These are phyloP conservation scores for Kingdonia uniflora DNA, from an alignment of 164 flowering plant genomes.

Conservation along the genomic window DNA sequence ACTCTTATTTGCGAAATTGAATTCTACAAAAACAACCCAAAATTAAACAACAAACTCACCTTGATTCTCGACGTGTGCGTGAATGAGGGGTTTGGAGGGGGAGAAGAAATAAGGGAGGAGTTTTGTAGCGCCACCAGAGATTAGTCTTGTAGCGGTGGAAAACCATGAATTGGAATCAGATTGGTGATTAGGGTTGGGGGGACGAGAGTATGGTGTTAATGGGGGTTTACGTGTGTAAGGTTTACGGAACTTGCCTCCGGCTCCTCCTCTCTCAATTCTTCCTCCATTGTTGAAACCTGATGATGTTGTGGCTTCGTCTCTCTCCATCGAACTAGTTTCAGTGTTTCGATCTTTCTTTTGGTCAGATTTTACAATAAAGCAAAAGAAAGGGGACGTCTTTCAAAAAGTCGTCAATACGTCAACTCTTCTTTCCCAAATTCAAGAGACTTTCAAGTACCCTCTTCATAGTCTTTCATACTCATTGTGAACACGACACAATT, in stretches of 20 bases:
- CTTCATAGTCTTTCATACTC: too few relatives aligned
- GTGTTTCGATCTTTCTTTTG: too few relatives aligned
- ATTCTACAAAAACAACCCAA: slow-evolving; percentile 5
- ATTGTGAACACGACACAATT: too few relatives aligned
- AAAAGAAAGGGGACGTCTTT: too few relatives aligned
- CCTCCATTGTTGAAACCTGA: slow-evolving; percentile 9
- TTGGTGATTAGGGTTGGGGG: slow-evolving; percentile 16
- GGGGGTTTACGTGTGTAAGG: slow-evolving; percentile 33
- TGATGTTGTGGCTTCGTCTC: not conserved
- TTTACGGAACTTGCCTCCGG: slow-evolving; percentile 58
- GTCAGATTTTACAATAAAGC: too few relatives aligned
- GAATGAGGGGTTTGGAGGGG: slow-evolving; percentile 12
- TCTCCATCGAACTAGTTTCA: too few relatives aligned
- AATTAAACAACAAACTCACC: slow-evolving; percentile 15
- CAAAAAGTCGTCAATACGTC: too few relatives aligned
- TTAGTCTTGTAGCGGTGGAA: slow-evolving; percentile 39
- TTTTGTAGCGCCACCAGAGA: slow-evolving; percentile 43
- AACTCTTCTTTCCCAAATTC: too few relatives aligned
- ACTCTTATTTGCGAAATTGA: too few relatives aligned
- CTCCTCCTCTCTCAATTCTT: slow-evolving; percentile 21
- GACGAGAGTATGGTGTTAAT: slow-evolving; percentile 60
- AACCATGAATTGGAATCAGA: too few relatives aligned
- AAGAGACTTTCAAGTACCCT: too few relatives aligned
- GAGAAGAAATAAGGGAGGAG: slow-evolving; percentile 55
- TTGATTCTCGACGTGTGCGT: slow-evolving; percentile 7